phyloP scores from a whole-genome alignment of 768 basidiomycete genomes.

The Amanita rubescens region DNA sequence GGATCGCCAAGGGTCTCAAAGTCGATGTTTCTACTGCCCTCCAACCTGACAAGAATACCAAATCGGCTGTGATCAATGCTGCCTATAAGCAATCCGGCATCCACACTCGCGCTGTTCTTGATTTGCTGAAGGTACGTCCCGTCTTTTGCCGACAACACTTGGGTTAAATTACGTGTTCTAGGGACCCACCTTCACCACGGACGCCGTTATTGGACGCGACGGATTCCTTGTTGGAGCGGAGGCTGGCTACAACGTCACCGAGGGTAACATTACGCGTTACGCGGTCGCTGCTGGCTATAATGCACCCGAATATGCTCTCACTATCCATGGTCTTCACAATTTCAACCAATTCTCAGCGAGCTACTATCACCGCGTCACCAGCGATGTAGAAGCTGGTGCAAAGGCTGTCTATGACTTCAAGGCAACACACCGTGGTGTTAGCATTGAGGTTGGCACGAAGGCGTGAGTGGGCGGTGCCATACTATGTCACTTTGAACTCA shows the following conservation, averaged over 20 bases:
- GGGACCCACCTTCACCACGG: constrained; percentile 97
- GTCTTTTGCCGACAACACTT: constrained; percentile 6
- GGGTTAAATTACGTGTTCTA: constrained; percentile 20
- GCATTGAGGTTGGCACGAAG: constrained; percentile 93
- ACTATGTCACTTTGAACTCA: not conserved
- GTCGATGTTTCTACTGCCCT: constrained; percentile 82
- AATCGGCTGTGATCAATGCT: constrained; percentile 76
- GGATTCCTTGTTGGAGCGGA: constrained; percentile 97
- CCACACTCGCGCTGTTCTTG: constrained; percentile 85
- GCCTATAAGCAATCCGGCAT: constrained; percentile 95
- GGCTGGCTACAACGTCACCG: constrained; percentile 93
- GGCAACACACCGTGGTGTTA: constrained; percentile 77
- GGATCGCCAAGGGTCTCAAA: constrained; percentile 96
- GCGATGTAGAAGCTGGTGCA: constrained; percentile 90
- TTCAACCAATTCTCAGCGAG: constrained; percentile 88
- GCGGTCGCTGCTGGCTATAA: constrained; percentile 91
- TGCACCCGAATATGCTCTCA: constrained; percentile 92
- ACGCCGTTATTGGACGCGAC: constrained; percentile 91
- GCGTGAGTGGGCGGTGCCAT: constrained; percentile 46
- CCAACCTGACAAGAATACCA: constrained; percentile 79
- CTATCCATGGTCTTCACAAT: constrained; percentile 92
- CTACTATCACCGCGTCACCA: constrained; percentile 95
- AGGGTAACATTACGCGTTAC: constrained; percentile 88
- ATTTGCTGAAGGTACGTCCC: constrained; percentile 81
- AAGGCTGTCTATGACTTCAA: constrained; percentile 97